Base-by-base conservation (phyloP, 1,284 basidiomycete species). In the Rhodotorula sp. region DNA sequence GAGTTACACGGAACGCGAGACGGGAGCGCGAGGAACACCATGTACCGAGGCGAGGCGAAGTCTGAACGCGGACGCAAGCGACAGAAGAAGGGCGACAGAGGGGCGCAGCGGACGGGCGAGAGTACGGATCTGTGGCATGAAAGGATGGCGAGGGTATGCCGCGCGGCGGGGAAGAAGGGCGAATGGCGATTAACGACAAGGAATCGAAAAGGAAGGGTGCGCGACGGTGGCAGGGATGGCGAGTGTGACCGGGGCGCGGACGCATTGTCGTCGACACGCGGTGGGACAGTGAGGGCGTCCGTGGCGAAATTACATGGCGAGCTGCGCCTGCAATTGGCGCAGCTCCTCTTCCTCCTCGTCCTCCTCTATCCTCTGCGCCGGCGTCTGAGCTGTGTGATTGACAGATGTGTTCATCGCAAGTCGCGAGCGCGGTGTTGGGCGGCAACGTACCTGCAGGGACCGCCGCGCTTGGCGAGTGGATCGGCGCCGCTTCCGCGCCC, bases 341-440 rank as follows among this genome's bases (percentile, higher is more conserved):
- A 99, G 88, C 83, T 98, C 90, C 58, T 88, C 90, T 77, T 95
- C 96, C 82, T 98, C 95, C 85, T 97, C 93, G 81, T 91, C 92
- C 80, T 96, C 92, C 78, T 88, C 89, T 65, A 85, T 87, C 75
- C 81, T 81, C 77, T 81, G 82, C 69, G 79, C 82, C 81, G 82
- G 82, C 63, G 81, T 81, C 81, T 79, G 78, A 72, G 73, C 71
- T 76, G 71, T 67, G 71, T 49, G 64, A 68, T 52, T 63, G 17
- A 46, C 0, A 45, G 5, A 3, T 34, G 55, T 21, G 5, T 23
- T 4, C 13, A n/a, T 13, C n/a, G 12, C n/a, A 21, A 27, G 3
- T 4, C 1, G n/a, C 4, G 3, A 34, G 3, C 44, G 41, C 1
- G n/a, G 3, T 23, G 12, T 2, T 7, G 7, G 19, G 45, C 13